These are phyloP conservation scores for Endothia cerciana DNA, from an alignment of 2,329 filamentous ascomycete species.

Conservation along the genomic window DNA sequence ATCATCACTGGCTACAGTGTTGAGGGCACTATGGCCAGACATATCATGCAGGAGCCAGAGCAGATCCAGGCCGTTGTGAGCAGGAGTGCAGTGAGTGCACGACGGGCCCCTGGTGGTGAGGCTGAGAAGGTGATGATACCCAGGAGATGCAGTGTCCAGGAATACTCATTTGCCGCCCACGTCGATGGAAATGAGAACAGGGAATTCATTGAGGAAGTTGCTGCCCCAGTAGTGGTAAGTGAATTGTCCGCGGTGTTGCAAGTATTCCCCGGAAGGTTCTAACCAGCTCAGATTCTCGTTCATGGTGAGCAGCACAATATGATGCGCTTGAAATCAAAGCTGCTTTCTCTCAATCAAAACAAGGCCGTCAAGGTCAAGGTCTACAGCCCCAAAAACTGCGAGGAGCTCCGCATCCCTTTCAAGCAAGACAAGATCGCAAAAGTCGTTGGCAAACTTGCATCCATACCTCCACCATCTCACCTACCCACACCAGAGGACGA, in stretches of 20 bases:
- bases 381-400: constrained; percentile 91
- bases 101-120: constrained; percentile 67
- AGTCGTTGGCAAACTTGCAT: constrained; percentile 90
- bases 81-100: constrained; percentile 65
- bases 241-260: background rate
- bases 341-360: constrained; percentile 86
- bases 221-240: constrained; percentile 88
- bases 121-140: constrained; percentile 92
- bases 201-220: constrained; percentile 95
- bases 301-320: constrained; percentile 98
- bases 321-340: constrained; percentile 93
- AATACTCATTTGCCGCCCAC: constrained; percentile 94
- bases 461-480: constrained; percentile 69
- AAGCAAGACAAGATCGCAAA: constrained; percentile 94
- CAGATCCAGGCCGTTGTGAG: constrained; percentile 95
- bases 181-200: constrained; percentile 95
- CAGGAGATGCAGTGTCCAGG: constrained; percentile 87
- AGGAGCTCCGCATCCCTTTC: constrained; percentile 93
- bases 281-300: constrained; percentile 74
- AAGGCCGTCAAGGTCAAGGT: constrained; percentile 86
- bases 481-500: constrained; percentile 38
- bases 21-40: constrained; percentile 96
- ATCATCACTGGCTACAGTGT: constrained; percentile 98
- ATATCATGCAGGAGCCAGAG: constrained; percentile 92
- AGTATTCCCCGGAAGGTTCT: background rate